phyloP scores from a whole-genome alignment of 169 alveolate species.

The Ichthyophthirius multifiliis region DNA sequence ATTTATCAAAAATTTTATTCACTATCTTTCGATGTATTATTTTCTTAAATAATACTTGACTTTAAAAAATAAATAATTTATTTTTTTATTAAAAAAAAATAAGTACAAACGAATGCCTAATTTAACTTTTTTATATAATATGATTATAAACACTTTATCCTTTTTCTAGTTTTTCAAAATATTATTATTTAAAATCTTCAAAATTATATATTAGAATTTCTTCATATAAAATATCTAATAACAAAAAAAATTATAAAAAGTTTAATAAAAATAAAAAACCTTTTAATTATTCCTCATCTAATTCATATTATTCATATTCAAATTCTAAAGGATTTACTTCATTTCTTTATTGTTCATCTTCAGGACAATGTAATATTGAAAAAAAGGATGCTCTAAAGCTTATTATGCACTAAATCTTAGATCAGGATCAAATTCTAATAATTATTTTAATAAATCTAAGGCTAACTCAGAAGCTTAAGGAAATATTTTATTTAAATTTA shows the following conservation, averaged over 20 bases:
- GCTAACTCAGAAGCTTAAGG: slow-evolving; percentile 37
- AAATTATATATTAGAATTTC: slow-evolving; percentile 51
- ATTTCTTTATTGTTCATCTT: slow-evolving; percentile 64
- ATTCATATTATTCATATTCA: slow-evolving; percentile 62
- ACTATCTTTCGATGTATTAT: no score
- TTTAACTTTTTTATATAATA: no score
- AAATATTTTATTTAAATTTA: not conserved
- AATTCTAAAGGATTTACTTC: slow-evolving; percentile 58
- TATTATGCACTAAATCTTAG: slow-evolving; percentile 71
- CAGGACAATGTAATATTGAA: slow-evolving; percentile 60
- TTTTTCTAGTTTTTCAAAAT: slow-evolving; percentile 22
- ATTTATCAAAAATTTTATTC: no score
- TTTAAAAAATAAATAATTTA: no score
- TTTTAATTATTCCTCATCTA: slow-evolving; percentile 53
- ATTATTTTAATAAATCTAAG: slow-evolving; percentile 59
- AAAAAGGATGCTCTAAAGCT: slow-evolving; percentile 77
- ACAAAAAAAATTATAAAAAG: not conserved
- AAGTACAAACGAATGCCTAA: no score
- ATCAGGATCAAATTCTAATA: slow-evolving; percentile 62
- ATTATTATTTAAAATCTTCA: slow-evolving; percentile 24
- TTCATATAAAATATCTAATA: slow-evolving; percentile 46
- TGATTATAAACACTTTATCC: slow-evolving; percentile 24
- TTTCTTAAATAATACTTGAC: no score
- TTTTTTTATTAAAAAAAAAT: no score
- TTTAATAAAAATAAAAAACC: not conserved